Evolutionary conservation across 306 rosid species (phyloP).

Genomic region (Begonia peltatifolia): DNA sequence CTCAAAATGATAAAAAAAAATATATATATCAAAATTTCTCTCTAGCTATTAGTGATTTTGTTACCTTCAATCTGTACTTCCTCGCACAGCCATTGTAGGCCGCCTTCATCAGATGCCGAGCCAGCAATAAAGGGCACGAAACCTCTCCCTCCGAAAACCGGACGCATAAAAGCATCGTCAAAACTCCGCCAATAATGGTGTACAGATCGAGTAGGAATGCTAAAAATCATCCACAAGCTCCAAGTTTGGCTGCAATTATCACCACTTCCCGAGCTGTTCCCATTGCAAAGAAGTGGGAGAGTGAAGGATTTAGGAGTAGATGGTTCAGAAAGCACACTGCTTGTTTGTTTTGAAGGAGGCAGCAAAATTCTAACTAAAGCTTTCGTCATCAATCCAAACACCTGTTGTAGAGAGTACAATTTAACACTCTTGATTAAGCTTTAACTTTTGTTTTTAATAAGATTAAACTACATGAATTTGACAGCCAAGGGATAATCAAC

Average conservation of each 20-base stretch:
- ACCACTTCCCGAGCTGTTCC: constrained; percentile 23
- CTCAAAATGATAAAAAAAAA: too few species aligned
- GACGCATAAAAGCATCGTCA: constrained; percentile 80
- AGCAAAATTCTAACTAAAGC: constrained; percentile 77
- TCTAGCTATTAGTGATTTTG: too few species aligned
- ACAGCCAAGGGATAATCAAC: not conserved
- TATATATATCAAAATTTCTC: too few species aligned
- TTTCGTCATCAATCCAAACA: constrained; percentile 83
- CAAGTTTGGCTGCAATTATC: constrained; percentile 23
- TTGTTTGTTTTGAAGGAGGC: constrained; percentile 39
- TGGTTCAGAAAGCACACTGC: constrained; percentile 45
- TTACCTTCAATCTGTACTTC: constrained; percentile 1
- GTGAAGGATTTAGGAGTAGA: constrained; percentile 50
- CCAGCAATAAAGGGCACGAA: constrained; percentile 78
- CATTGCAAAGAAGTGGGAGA: constrained; percentile 48
- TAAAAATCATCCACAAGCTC: constrained; percentile 41
- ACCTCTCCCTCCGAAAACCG: constrained; percentile 87
- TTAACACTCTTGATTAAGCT: not conserved
- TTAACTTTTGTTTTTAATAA: too few species aligned
- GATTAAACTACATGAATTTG: not conserved
- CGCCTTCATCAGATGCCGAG: constrained; percentile 52
- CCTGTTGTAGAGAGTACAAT: constrained; percentile 31
- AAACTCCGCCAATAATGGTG: constrained; percentile 88
- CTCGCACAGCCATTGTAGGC: constrained; percentile 28
- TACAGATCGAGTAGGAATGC: constrained; percentile 41